Conservation (phyloP, 176 grass and related monocot genomes). For the Bromus sterilis region DNA sequence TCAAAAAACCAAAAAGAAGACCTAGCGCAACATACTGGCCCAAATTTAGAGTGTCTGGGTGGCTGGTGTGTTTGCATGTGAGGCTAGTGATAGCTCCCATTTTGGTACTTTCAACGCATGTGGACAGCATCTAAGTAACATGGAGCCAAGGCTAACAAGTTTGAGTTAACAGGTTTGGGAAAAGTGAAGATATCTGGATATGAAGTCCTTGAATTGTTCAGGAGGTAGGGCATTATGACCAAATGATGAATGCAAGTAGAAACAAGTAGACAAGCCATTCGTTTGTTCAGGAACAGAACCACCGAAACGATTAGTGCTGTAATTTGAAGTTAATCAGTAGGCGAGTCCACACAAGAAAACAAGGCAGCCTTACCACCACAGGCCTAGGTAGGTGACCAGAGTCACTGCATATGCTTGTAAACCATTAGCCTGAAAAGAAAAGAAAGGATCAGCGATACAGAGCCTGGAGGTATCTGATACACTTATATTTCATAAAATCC, state of each 20-base stretch:
- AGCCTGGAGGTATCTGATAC: not conserved
- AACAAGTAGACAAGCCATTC: not conserved
- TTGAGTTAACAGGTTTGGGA: not conserved
- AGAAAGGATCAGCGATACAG: not conserved
- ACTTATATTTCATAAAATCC: no score
- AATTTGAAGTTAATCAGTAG: not conserved
- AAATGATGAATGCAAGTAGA: not conserved
- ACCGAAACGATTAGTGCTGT: not conserved
- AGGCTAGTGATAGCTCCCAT: not conserved
- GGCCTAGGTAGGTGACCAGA: conserved; percentile 63
- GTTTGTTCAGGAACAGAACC: not conserved
- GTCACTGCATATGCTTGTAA: conserved; percentile 96
- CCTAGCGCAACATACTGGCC: not conserved
- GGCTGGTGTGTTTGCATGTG: not conserved
- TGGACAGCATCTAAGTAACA: not conserved
- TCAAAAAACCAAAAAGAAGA: not conserved
- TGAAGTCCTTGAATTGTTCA: no score
- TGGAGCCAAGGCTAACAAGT: not conserved
- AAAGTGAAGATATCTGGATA: not conserved
- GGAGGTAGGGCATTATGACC: no score
- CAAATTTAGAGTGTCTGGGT: not conserved
- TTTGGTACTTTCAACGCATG: not conserved
- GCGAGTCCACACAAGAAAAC: not conserved
- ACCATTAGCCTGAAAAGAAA: conserved; percentile 70
- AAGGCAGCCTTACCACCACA: conserved; percentile 83